Evolutionary conservation across 495 filamentous ascomycete species (phyloP).

Genomic region (Pseudotulostoma volvatum): DNA sequence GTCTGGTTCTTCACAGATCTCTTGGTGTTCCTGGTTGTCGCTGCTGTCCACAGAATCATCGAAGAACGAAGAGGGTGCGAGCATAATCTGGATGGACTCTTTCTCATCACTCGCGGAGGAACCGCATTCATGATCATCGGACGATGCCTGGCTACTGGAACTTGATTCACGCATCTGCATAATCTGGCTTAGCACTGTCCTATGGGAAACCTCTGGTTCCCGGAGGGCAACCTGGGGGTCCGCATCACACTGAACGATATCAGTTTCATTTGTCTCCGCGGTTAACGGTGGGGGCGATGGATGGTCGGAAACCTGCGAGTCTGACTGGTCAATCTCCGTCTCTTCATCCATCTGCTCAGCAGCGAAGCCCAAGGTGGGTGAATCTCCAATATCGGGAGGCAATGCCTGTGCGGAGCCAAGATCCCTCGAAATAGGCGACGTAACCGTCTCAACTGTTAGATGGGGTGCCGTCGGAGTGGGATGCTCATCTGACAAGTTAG

Average conservation of each 20-base stretch:
- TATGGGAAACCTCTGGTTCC: conserved; percentile 20
- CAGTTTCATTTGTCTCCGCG: conserved; percentile 34
- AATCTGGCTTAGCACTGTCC: conserved; percentile 34
- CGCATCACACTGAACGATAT: conserved; percentile 51
- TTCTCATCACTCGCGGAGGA: conserved; percentile 36
- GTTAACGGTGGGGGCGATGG: conserved; percentile 26
- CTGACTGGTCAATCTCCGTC: conserved; percentile 9
- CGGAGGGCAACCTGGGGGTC: conserved; percentile 40
- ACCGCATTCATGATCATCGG: conserved; percentile 34
- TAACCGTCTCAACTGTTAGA: background rate
- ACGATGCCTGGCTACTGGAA: conserved; percentile 26
- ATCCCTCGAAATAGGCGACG: background rate
- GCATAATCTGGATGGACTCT: conserved; percentile 47
- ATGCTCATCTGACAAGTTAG: background rate
- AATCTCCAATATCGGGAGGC: conserved; percentile 27
- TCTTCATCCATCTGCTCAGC: conserved; percentile 31
- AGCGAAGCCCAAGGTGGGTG: conserved; percentile 54
- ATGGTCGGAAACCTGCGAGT: conserved; percentile 31
- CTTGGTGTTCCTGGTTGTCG: conserved; percentile 16
- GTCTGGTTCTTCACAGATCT: conserved; percentile 9
- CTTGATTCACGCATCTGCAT: conserved; percentile 35
- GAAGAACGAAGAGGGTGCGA: conserved; percentile 28
- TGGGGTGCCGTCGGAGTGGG: background rate
- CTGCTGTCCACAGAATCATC: conserved; percentile 17
- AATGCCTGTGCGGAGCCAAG: background rate